Base-by-base conservation (phyloP, 495 filamentous ascomycete genomes). In the Copromyces sp. region DNA sequence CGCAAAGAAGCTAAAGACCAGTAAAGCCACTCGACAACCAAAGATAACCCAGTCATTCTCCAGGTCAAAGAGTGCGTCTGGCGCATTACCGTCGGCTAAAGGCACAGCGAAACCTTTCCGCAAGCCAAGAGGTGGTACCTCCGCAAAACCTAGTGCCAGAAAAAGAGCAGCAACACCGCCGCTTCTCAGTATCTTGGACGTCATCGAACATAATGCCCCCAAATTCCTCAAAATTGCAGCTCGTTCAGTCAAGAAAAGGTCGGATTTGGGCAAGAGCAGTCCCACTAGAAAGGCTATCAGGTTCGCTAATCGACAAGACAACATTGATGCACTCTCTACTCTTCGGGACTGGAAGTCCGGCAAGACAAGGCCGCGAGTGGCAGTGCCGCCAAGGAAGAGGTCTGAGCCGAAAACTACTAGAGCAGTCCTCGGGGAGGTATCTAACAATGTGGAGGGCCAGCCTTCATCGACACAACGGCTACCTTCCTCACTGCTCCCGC, bases 301-400 rank as follows among this genome's bases (percentile, higher is more conserved):
- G 40, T 79, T 99, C 8, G 90, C 89, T 41, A 94, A 89, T 37
- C 85, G 84, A 32, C 77, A 82, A 17, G 94, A 98, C 75, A 97
- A 92, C 8, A 80, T 88, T 32, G 95, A 98, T 78, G 91, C 89
- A 1, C 89, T 90, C 65, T 80, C 83, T 16, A 84, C 89, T 14
- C 81, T 99, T 68, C 83, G 82, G 29, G 86, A 91, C 71, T 99
- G 95, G 95, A 90, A 88, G 77, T 85, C 84, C 73, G 94, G 94
- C 8, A 88, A 80, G 45, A 89, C 94, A 68, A 81, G 78, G 29
- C 87, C 87, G 68, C 83, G 77, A 59, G 77, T 82, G 44, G 73
- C 75, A 20, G 72, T 77, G 39, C 75, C 76, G 24, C 75, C 72
- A 40, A 69, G 73, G 32, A 79, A 75, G 59, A 71, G 73, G 70